A percentile compares a stretch with the other conserved stretches of the same genome.
Conservation (phyloP, 164 flowering plant species). For the Kalanchoe fedtschenkoi region DNA sequence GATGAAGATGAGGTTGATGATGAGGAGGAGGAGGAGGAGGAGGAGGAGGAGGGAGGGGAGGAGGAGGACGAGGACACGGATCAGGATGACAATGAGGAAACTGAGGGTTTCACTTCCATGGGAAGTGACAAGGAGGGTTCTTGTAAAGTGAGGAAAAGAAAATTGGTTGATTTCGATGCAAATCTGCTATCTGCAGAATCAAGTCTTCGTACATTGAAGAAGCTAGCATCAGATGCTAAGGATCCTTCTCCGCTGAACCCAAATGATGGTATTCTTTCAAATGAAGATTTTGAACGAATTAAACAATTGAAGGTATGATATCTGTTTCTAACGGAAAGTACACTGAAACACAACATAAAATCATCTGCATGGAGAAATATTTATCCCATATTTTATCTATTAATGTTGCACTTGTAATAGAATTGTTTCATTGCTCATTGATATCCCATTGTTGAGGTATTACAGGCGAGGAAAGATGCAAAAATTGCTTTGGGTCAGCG, state of each 20-base stretch:
- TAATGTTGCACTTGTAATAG: not conserved
- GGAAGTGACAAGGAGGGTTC: slow-evolving; percentile 5
- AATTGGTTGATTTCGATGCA: slow-evolving; percentile 44
- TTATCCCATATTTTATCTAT: not conserved
- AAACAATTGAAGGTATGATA: slow-evolving; percentile 60
- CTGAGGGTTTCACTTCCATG: not conserved
- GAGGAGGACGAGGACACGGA: slow-evolving; percentile 13
- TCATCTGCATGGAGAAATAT: not conserved
- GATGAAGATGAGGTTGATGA: slow-evolving; percentile 18
- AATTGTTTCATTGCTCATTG: not conserved
- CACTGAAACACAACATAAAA: too few relatives aligned
- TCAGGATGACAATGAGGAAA: slow-evolving; percentile 9
- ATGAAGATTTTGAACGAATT: slow-evolving; percentile 77
- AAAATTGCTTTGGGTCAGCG: slow-evolving; percentile 46
- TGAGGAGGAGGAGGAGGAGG: slow-evolving; percentile 6
- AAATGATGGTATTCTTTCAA: slow-evolving; percentile 67
- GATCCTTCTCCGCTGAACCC: slow-evolving; percentile 18
- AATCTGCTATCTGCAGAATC: slow-evolving; percentile 43
- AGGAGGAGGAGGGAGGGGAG: slow-evolving; percentile 17
- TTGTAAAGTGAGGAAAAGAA: slow-evolving; percentile 39
- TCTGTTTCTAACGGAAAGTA: too few relatives aligned
- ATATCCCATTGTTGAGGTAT: slow-evolving; percentile 2
- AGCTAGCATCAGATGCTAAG: slow-evolving; percentile 39
- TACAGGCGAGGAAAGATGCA: slow-evolving; percentile 63
- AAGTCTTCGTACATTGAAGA: slow-evolving; percentile 79